Base-by-base conservation (phyloP, 805 yeast genomes). In the Clavispora vitiphila region DNA sequence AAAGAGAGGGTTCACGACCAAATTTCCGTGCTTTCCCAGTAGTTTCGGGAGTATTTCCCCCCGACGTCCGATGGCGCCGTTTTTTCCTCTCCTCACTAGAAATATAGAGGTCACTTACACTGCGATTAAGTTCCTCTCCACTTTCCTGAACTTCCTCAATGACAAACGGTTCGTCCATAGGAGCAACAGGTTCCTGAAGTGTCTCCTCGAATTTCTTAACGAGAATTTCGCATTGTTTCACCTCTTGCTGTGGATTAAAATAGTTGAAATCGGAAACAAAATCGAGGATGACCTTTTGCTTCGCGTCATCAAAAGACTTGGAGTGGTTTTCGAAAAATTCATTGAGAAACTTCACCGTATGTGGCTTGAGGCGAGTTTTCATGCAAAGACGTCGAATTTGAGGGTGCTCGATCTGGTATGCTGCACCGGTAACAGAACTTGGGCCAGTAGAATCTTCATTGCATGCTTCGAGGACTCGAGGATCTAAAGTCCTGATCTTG, bases 91-190 rank as follows among this genome's bases (percentile, higher is more conserved):
- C 9, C 26, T 34, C 41, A n/a, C 26, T 39, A 10, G 53, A 42
- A 8, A 52, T 44, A 25, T 48, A 39, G 1, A 52, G 41, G 10
- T 50, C 52, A 8, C 51, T 48, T 6, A 52, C 56, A 24, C 55
- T 50, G 20, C 47, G 39, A 37, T 50, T 50, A 16, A 52, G 48
- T 16, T 50, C 56, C 3, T 48, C 51, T 9, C 44, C 39, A 26
- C 49, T 47, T 29, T 50, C 54, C 8, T 45, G 47, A 1, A 43
- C 29, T 14, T 50, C 52, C 8, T 43, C 40, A 2, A 52, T 50
- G 12, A 43, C 48, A 24, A 49, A 49, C 2, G 51, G 49, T 22
- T 40, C 45, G n/a, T 48, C 48, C 47, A 44, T 48, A 10, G 54
- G 56, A 2, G 40, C 43, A 4, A 37, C 36, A 2, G 50, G 43